Base-by-base conservation (phyloP, 1,139 yeast genomes). In the Magnusiomyces sp. region DNA sequence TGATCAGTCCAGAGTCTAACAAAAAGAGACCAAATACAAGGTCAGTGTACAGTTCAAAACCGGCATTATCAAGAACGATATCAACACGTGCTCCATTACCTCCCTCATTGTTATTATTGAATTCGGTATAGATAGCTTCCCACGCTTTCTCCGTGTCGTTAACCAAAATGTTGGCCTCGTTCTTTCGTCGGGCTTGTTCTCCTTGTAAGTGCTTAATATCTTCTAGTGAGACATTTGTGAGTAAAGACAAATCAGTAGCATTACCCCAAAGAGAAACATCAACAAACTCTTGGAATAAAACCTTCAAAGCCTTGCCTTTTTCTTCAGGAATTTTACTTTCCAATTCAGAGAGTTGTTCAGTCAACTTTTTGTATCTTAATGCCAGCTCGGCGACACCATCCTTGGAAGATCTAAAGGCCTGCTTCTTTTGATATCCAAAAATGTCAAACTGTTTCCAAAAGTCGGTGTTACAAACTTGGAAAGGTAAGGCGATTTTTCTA, bases 191-290 rank as follows among this genome's bases (percentile, higher is more conserved):
- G 17, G 87, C 89, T 57, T 84, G 88, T 14, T 84, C 87, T 39
- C 96, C 97, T 72, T 92, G 99, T 45, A 89, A 78, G 5, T 92
- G 81, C 66, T 87, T 84, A 60, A 92, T 84, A 57, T 92, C 97
- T 50, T 89, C 96, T 39, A 88, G 67, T 6, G 92, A 80, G 40
- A 87, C 86, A 34, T 65, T 63, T 38, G 70, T 67, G 56, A 92
- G 73, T 53, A 94, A 72, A 0, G 97, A 88, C 62, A 92, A 75
- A 68, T 92, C 99, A 5, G 97, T 88, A 23, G 97, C 97, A 67
- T 92, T 92, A 23, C 99, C 99, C 98, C 98, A 92, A 52, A 92
- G 72, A 0, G 97, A 86, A 54, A 92, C 80, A 62, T 89, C 96
- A 44, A 85, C 70, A 60, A 89, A 86, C 64, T 94, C 98, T 55